A percentile compares a stretch with the other conserved stretches of the same genome.
phyloP scores from a whole-genome alignment of 2,329 filamentous ascomycete species.

The Fusarium fracticaudum region DNA sequence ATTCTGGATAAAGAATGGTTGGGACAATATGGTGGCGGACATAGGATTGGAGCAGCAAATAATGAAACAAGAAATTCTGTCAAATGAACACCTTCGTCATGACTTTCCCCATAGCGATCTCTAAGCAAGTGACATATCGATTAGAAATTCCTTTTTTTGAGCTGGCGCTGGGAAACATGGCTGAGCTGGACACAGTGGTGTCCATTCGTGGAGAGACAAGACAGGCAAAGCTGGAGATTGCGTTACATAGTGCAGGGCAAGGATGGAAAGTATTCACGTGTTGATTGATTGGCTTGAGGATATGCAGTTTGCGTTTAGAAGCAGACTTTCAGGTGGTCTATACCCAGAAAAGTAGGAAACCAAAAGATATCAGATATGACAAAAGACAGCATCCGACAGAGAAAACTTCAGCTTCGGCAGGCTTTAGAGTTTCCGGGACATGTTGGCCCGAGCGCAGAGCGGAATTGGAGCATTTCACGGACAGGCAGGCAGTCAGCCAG shows the following conservation, averaged over 20 bases:
- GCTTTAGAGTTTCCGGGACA: neutral
- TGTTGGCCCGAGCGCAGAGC: neutral
- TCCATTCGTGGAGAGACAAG: neutral
- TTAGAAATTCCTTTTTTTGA: neutral
- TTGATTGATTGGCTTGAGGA: neutral
- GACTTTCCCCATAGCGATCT: neutral
- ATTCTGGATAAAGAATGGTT: conserved; percentile 9
- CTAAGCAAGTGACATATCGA: neutral
- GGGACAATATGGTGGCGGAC: conserved; percentile 4
- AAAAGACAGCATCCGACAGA: neutral
- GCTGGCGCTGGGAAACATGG: neutral
- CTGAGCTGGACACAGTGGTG: neutral
- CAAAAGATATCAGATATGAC: conserved; percentile 25
- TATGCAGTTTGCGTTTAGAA: neutral
- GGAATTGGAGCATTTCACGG: conserved; percentile 11
- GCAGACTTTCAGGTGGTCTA: neutral
- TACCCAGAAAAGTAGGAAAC: conserved; percentile 3
- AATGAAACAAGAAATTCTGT: conserved; percentile 7
- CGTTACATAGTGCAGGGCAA: neutral
- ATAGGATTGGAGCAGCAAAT: conserved; percentile 6
- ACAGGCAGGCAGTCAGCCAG: conserved; percentile 9
- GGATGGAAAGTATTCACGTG: neutral
- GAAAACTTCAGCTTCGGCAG: neutral
- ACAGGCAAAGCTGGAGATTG: neutral
- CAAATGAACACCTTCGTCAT: neutral